A percentile compares a stretch with the other conserved stretches of the same genome.
Evolutionary conservation across 768 basidiomycete species (phyloP).

Genomic region (Mycena olivaceomarginata): DNA sequence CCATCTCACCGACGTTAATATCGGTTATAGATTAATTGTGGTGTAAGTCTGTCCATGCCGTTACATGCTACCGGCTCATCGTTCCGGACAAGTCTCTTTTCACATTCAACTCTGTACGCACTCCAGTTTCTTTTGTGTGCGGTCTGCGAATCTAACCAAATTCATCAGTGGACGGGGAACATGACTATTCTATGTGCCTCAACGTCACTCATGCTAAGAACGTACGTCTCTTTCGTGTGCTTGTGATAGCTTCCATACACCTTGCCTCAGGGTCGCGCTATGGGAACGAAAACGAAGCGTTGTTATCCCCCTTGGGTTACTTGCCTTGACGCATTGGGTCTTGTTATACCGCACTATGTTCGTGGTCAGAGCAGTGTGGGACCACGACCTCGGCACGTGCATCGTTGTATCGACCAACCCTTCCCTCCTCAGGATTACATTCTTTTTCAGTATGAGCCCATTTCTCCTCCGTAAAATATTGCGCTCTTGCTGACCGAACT

Average conservation of each 20-base stretch:
- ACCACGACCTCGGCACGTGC: slow-evolving; percentile 62
- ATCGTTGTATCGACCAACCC: slow-evolving; percentile 73
- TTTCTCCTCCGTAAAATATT: background rate
- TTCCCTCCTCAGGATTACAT: slow-evolving; percentile 75
- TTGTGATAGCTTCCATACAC: slow-evolving; percentile 16
- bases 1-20: slow-evolving; percentile 37
- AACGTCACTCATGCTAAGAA: slow-evolving; percentile 82
- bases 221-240: slow-evolving; percentile 61
- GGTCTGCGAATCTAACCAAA: slow-evolving; percentile 6
- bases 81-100: slow-evolving; percentile 70
- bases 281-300: slow-evolving; percentile 79
- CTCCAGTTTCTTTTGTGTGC: slow-evolving; percentile 11
- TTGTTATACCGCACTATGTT: slow-evolving; percentile 84
- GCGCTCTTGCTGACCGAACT: slow-evolving; percentile 15
- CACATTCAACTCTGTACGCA: slow-evolving; percentile 79
- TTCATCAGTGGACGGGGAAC: slow-evolving; percentile 74
- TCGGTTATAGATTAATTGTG: slow-evolving; percentile 72
- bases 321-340: slow-evolving; percentile 80
- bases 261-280: slow-evolving; percentile 72
- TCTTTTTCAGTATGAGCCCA: slow-evolving; percentile 75
- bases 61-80: slow-evolving; percentile 7
- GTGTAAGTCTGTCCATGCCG: slow-evolving; percentile 59
- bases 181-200: slow-evolving; percentile 80
- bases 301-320: slow-evolving; percentile 67
- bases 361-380: slow-evolving; percentile 76